Conservation (phyloP, 352 stramenopile species). For the Pythium folliculosum region DNA sequence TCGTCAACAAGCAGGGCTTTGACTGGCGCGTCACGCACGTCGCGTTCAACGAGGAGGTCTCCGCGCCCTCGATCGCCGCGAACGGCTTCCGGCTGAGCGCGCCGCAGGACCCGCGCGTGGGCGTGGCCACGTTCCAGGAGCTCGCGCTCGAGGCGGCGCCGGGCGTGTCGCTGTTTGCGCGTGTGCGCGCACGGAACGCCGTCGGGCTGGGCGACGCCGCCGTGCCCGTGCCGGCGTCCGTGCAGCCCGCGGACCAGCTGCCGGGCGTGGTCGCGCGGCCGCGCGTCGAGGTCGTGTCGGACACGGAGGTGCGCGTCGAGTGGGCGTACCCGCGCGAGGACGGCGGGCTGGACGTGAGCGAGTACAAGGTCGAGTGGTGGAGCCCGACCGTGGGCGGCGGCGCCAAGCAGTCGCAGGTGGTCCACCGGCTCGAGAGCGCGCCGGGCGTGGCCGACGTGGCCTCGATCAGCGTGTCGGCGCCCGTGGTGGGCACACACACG, state of each 20-base stretch:
- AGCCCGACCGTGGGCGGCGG: slow-evolving; percentile 33
- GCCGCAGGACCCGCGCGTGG: slow-evolving; percentile 43
- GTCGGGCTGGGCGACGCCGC: slow-evolving; percentile 50
- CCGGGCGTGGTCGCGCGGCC: slow-evolving; percentile 39
- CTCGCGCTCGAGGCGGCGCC: slow-evolving; percentile 37
- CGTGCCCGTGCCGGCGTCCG: slow-evolving; percentile 42
- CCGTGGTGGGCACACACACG: slow-evolving; percentile 41
- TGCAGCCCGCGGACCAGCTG: slow-evolving; percentile 56
- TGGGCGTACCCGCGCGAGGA: slow-evolving; percentile 72
- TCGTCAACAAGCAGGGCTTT: slow-evolving; percentile 85
- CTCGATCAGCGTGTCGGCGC: slow-evolving; percentile 70
- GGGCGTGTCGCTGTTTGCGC: slow-evolving; percentile 60
- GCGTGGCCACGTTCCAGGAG: slow-evolving; percentile 54
- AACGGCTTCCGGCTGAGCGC: slow-evolving; percentile 61
- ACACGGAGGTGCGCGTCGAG: slow-evolving; percentile 69
- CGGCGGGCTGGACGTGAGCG: slow-evolving; percentile 65
- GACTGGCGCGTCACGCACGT: slow-evolving; percentile 93
- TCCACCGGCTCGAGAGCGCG: slow-evolving; percentile 45
- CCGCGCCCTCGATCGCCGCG: slow-evolving; percentile 30
- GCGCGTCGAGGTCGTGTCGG: slow-evolving; percentile 54
- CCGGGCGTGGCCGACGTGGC: slow-evolving; percentile 56
- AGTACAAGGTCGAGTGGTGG: slow-evolving; percentile 85
- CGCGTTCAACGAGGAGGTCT: slow-evolving; percentile 52
- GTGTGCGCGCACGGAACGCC: slow-evolving; percentile 58
- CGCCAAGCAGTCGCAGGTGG: slow-evolving; percentile 51